A percentile compares a stretch with the other conserved stretches of the same genome.
Evolutionary conservation across 805 yeast species (phyloP).

Genomic region (Saturnispora sekii): DNA sequence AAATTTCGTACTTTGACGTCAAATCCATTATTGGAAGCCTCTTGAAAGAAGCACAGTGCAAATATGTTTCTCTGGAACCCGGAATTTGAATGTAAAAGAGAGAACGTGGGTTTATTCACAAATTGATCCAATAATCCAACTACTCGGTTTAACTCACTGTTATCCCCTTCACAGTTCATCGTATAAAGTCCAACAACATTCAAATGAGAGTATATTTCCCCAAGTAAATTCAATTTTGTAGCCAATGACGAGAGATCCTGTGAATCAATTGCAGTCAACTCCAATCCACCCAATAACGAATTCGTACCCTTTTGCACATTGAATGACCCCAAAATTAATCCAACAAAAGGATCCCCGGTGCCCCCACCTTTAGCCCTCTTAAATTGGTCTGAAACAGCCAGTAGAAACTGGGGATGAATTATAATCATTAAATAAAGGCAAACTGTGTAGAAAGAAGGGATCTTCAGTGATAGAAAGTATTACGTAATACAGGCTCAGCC

Average conservation of each 20-base stretch:
- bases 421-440: background rate
- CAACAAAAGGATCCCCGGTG: background rate
- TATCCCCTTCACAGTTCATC: background rate
- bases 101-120: too few relatives aligned
- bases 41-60: too few relatives aligned
- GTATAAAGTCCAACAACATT: constrained; percentile 20
- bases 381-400: constrained; percentile 12
- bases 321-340: constrained; percentile 10
- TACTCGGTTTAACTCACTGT: too few relatives aligned
- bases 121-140: too few relatives aligned
- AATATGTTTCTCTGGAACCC: too few relatives aligned
- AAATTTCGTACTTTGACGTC: background rate
- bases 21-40: background rate
- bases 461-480: background rate
- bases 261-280: constrained; percentile 5
- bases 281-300: constrained; percentile 10
- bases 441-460: background rate
- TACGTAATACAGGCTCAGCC: background rate
- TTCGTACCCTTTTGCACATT: background rate
- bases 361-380: background rate
- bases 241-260: background rate
- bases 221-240: constrained; percentile 12
- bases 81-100: too few relatives aligned
- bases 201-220: constrained; percentile 19
- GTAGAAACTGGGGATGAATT: constrained; percentile 9